phyloP scores from a whole-genome alignment of 768 basidiomycete genomes.

The Mycena galopus region DNA sequence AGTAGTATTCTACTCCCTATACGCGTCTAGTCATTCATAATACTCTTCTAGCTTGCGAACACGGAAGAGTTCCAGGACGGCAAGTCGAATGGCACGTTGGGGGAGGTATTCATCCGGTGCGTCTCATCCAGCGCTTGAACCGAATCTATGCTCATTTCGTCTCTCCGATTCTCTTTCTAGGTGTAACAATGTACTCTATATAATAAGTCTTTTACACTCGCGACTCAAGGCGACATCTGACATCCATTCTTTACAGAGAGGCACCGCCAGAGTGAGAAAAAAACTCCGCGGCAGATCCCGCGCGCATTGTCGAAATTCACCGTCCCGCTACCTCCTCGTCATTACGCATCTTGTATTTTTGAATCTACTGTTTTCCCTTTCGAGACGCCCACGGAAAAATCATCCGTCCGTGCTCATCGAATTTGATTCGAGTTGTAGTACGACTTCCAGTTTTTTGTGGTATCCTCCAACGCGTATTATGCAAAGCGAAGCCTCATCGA shows the following conservation, averaged over 20 bases:
- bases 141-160: slow-evolving; percentile 32
- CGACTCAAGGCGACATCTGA: slow-evolving; percentile 29
- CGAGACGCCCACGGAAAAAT: background rate
- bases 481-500: too few species aligned
- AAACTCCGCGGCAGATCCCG: too few species aligned
- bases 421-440: background rate
- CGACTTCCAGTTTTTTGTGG: too few species aligned
- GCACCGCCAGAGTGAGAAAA: slow-evolving; percentile 65
- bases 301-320: slow-evolving; percentile 2
- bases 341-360: slow-evolving; percentile 13
- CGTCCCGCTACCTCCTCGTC: background rate
- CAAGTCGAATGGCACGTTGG: slow-evolving; percentile 94
- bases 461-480: too few species aligned
- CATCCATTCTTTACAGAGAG: slow-evolving; percentile 71
- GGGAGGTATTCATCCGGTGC: slow-evolving; percentile 98
- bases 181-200: slow-evolving; percentile 97
- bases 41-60: slow-evolving; percentile 86
- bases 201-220: slow-evolving; percentile 72
- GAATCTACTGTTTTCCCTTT: background rate
- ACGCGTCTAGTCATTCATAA: background rate
- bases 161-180: slow-evolving; percentile 51
- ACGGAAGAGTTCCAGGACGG: slow-evolving; percentile 99
- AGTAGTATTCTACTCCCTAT: slow-evolving; percentile 57
- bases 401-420: background rate
- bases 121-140: slow-evolving; percentile 42